Conservation (phyloP, 805 yeast genomes). For the Saturnispora gosingensis region DNA sequence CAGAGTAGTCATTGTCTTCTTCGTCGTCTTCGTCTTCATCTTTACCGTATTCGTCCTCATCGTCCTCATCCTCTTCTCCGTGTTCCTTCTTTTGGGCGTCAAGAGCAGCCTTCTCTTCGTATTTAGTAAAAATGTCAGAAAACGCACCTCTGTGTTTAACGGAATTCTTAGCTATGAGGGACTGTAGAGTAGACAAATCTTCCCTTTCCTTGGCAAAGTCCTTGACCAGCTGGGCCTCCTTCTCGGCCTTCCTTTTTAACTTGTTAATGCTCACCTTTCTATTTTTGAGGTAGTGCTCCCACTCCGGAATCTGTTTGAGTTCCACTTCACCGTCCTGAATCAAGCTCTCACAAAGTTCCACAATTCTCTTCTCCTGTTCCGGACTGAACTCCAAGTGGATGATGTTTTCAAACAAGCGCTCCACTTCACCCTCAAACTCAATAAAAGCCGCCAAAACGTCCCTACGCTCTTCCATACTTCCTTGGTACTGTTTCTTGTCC, state of each 20-base stretch:
- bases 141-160: slow-evolving; percentile 4
- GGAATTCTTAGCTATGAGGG: slow-evolving; percentile 7
- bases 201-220: not conserved
- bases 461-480: slow-evolving; percentile 44
- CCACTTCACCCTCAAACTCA: slow-evolving; percentile 51
- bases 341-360: slow-evolving; percentile 39
- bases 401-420: slow-evolving; percentile 60
- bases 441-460: slow-evolving; percentile 57
- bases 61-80: slow-evolving; percentile 1
- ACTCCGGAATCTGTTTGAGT: not conserved
- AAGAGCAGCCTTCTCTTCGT: not conserved
- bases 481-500: slow-evolving; percentile 58
- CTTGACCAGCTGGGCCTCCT: slow-evolving; percentile 57
- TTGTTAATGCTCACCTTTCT: slow-evolving; percentile 39
- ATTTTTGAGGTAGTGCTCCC: slow-evolving; percentile 36
- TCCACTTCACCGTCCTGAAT: slow-evolving; percentile 19
- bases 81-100: not conserved
- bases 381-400: slow-evolving; percentile 63
- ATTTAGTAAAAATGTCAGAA: slow-evolving; percentile 4
- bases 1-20: slow-evolving; percentile 1
- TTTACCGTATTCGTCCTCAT: not conserved
- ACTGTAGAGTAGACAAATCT: slow-evolving; percentile 1
- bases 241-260: slow-evolving; percentile 42
- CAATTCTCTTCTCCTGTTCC: slow-evolving; percentile 54
- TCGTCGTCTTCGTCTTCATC: not conserved